Evolutionary conservation across 768 basidiomycete species (phyloP), one percentile per base, ranked within the genome.

Genomic region (Podaxis sp.): DNA sequence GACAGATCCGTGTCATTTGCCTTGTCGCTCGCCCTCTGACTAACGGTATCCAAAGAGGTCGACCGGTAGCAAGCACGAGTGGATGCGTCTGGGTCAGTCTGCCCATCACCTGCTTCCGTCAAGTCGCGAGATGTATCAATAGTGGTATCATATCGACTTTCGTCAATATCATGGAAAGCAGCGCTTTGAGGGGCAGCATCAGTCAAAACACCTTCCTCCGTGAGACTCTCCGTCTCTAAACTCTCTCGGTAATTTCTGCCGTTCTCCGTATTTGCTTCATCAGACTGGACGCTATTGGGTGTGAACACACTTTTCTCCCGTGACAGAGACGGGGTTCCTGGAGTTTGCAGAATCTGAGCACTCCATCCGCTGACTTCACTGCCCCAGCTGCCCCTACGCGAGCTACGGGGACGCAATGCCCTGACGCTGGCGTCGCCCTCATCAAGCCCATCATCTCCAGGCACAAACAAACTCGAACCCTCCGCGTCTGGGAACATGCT

Each of bases 351-450:
- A 33, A 90, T 75, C 64, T 82, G 78, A 5, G 94, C 93, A 71
- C 92, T 94, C 93, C 93, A 96, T 48, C 89, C 83, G 66, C 91
- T 95, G 26, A 85, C 88, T 70, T 90, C 90, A 68, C 94, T 95
- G 68, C 92, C 96, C 91, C 95, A 96, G 69, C 94, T 96, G 0
- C 91, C 90, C 68, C 93, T 80, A 68, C 94, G 82, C 8, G 91
- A 92, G 74, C 91, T 92, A 62, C 95, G 79, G 1, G 93, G 92
- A 64, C 95, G 78, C 68, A 97, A 77, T n/a, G 95, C 96, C 6
- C 95, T 82, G 26, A 97, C 87, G 69, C 92, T 95, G 0, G 95
- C 95, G 67, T 93, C 93, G 38, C 88, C 81, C 59, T 83, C 83
- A 66, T 87, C 83, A 54, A 85, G 70, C 56, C 84, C 89, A 56